phyloP scores from a whole-genome alignment of 192 early-diverging fungal genomes.

The Podila horticola region DNA sequence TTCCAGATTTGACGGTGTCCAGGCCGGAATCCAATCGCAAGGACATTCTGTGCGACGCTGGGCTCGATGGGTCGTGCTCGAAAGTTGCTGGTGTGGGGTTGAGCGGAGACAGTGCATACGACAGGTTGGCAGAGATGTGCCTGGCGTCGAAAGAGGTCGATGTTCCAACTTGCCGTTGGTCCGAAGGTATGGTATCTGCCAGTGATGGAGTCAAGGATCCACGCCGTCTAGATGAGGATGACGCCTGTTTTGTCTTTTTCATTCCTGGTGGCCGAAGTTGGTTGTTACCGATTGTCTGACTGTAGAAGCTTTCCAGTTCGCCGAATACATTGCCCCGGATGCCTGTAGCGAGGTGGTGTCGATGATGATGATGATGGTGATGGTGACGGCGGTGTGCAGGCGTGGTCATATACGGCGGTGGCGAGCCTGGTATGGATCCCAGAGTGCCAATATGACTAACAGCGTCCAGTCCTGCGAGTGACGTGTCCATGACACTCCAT shows the following conservation, averaged over 20 bases:
- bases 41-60: constrained; percentile 27
- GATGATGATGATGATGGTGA: constrained; percentile 14
- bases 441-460: constrained; percentile 47
- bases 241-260: constrained; percentile 9
- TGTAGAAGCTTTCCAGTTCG: constrained; percentile 42
- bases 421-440: constrained; percentile 39
- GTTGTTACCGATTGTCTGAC: constrained; percentile 12
- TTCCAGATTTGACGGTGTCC: constrained; percentile 18
- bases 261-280: neutral
- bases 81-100: constrained; percentile 26
- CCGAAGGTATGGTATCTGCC: neutral
- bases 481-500: constrained; percentile 34
- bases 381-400: constrained; percentile 10
- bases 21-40: constrained; percentile 16
- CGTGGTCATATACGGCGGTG: constrained; percentile 33
- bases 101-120: constrained; percentile 10
- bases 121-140: no score
- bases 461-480: constrained; percentile 33
- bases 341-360: constrained; percentile 8
- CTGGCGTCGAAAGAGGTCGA: no score
- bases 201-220: neutral
- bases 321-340: constrained; percentile 46
- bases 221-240: neutral
- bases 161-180: neutral
- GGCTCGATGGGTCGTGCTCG: constrained; percentile 5